Percentiles rank a stretch among this genome's conserved stretches.
Evolutionary conservation across 2,329 filamentous ascomycete species (phyloP).

Genomic region (Neopestalotiopsis sp.): DNA sequence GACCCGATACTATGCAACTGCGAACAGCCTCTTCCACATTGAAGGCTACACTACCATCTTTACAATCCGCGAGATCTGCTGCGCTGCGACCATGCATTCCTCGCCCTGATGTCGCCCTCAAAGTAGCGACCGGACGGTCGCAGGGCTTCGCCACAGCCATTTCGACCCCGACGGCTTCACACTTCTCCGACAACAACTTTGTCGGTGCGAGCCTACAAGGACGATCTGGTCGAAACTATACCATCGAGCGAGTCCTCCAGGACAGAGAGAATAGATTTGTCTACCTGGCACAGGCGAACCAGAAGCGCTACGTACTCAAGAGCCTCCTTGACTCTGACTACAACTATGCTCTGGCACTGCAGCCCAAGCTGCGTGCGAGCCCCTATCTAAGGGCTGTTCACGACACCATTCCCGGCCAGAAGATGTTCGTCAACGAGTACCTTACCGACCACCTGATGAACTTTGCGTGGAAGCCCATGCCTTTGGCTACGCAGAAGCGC

Average conservation of each 20-base stretch:
- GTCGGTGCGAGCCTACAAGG: slow-evolving; percentile 20
- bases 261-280: slow-evolving; percentile 40
- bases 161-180: background rate
- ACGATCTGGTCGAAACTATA: slow-evolving; percentile 36
- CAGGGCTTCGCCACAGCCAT: slow-evolving; percentile 11
- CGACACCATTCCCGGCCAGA: slow-evolving; percentile 48
- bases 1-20: slow-evolving; percentile 15
- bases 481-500: slow-evolving; percentile 41
- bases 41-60: slow-evolving; percentile 1
- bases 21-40: slow-evolving; percentile 13
- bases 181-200: slow-evolving; percentile 4
- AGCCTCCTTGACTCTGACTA: slow-evolving; percentile 39
- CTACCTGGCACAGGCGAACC: slow-evolving; percentile 39
- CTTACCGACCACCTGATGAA: slow-evolving; percentile 46
- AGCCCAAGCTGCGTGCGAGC: slow-evolving; percentile 35
- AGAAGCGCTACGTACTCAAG: slow-evolving; percentile 40
- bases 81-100: background rate
- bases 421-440: slow-evolving; percentile 51
- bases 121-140: background rate
- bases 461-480: slow-evolving; percentile 45
- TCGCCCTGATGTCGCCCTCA: slow-evolving; percentile 1
- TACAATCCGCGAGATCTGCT: background rate
- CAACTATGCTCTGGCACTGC: slow-evolving; percentile 38
- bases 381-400: slow-evolving; percentile 43
- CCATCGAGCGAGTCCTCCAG: slow-evolving; percentile 39